Evolutionary conservation across 176 grass and related monocot genomes (phyloP), one percentile per base, ranked within the genome.

Genomic region (Typha latifolia): DNA sequence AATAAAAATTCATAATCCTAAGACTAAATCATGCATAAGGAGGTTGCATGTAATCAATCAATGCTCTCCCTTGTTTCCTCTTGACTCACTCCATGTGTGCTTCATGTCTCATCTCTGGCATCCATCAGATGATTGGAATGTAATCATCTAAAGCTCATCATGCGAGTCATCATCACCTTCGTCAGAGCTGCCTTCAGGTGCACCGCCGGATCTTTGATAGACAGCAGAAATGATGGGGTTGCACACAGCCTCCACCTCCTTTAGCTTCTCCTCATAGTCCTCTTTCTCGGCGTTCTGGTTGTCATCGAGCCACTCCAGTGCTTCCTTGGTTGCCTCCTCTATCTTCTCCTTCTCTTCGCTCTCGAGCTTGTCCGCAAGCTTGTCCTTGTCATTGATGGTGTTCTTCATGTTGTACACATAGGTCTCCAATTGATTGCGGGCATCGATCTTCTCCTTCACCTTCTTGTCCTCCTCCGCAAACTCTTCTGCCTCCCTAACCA

Each of bases 341-440:
- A 84, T 70, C 71, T 84, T 84, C 70, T 84, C 82, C 61, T 84
- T 84, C 70, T 84, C 82, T 37, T 84, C 82, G 4, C 66, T 62
- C 70, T 84, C 82, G 26, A 84, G 68, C 48, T 84, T 84, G 65
- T 84, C 82, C 0, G 76, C 75, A 0, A 84, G 61, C 32, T 84
- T 84, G 70, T 84, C 82, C 66, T 84, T 84, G 64, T 79, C 82
- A 7, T 64, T 63, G 4, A 84, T 61, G 14, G 65, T 73, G 65
- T 79, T 84, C 70, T 84, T 84, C 82, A 84, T 84, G 71, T 84
- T 84, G 70, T 84, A 84, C 12, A 84, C 63, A 20, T 84, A 84
- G 15, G 82, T 84, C 71, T 84, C 82, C 12, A 84, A 63, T 32
- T 77, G 77, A 61, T 84, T 84, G 18, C 82, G 77, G 19, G 82